A percentile compares a stretch with the other conserved stretches of the same genome.
phyloP scores from a whole-genome alignment of 2,329 filamentous ascomycete genomes.

The Ascochyta lentis region DNA sequence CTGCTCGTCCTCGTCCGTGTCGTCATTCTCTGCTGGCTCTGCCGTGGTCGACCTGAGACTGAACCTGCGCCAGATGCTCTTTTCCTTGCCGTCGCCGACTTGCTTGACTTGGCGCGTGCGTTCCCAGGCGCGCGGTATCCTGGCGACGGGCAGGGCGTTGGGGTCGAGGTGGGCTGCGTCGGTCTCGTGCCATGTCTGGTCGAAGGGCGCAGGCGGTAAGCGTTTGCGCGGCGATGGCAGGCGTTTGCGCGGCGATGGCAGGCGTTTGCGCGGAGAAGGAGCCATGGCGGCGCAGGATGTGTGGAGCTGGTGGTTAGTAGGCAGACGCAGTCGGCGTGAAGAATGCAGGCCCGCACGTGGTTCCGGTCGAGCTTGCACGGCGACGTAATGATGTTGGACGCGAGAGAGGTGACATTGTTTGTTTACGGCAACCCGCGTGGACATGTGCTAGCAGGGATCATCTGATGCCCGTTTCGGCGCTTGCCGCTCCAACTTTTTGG shows the following conservation, averaged over 20 bases:
- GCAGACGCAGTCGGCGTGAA: slow-evolving; percentile 15
- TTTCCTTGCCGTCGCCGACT: slow-evolving; percentile 44
- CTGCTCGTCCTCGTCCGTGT: slow-evolving; percentile 29
- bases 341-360: not conserved
- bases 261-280: slow-evolving; percentile 40
- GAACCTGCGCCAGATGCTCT: slow-evolving; percentile 58
- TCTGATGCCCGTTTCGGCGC: slow-evolving; percentile 13
- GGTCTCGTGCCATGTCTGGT: slow-evolving; percentile 50
- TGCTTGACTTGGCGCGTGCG: slow-evolving; percentile 53
- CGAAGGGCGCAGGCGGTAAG: slow-evolving; percentile 36
- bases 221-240: slow-evolving; percentile 39
- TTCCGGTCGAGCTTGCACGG: not conserved
- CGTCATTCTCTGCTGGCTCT: slow-evolving; percentile 22
- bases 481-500: slow-evolving; percentile 20
- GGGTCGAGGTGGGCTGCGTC: slow-evolving; percentile 53
- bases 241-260: slow-evolving; percentile 38
- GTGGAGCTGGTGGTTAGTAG: slow-evolving; percentile 19
- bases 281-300: slow-evolving; percentile 28
- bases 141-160: slow-evolving; percentile 49
- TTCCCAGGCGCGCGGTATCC: slow-evolving; percentile 58
- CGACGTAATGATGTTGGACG: slow-evolving; percentile 13
- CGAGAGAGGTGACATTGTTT: slow-evolving; percentile 8
- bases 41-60: slow-evolving; percentile 38
- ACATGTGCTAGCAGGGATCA: slow-evolving; percentile 9
- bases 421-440: slow-evolving; percentile 4